Percentiles rank a stretch among this genome's conserved stretches.
Conservation (phyloP, 352 stramenopile species). For the Globisporangium heterothallicum region DNA sequence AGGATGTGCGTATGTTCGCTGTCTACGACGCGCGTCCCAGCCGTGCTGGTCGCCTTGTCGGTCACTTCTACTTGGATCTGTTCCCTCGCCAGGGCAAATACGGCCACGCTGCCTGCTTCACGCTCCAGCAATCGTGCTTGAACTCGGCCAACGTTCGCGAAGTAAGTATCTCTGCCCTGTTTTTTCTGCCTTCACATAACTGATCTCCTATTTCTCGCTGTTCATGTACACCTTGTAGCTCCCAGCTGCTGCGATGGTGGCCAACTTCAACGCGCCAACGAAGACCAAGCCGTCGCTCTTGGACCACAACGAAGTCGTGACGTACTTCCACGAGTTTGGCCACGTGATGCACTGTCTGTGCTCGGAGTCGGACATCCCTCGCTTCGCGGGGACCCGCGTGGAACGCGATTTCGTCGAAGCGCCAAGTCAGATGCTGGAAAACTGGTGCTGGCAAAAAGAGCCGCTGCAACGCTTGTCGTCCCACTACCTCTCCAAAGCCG, state of each 20-base stretch:
- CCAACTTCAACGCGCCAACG: slow-evolving; percentile 83
- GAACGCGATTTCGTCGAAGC: slow-evolving; percentile 89
- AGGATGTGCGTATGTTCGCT: slow-evolving; percentile 83
- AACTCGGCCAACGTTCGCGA: slow-evolving; percentile 56
- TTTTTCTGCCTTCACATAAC: background rate
- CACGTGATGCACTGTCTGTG: slow-evolving; percentile 90
- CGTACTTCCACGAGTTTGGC: slow-evolving; percentile 88
- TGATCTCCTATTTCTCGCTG: slow-evolving; percentile 11
- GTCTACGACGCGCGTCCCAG: slow-evolving; percentile 66
- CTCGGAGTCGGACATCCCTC: slow-evolving; percentile 70
- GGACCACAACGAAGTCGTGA: slow-evolving; percentile 82
- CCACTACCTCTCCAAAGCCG: slow-evolving; percentile 72
- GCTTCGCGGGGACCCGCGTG: slow-evolving; percentile 71
- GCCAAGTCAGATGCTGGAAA: slow-evolving; percentile 90
- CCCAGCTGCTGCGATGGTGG: slow-evolving; percentile 85
- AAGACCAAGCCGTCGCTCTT: slow-evolving; percentile 77
- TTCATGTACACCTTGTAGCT: slow-evolving; percentile 16
- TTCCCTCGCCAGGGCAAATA: slow-evolving; percentile 86
- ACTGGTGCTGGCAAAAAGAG: slow-evolving; percentile 88
- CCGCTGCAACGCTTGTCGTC: slow-evolving; percentile 80
- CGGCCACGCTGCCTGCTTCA: slow-evolving; percentile 86
- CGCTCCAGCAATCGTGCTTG: slow-evolving; percentile 73
- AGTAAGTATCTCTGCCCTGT: slow-evolving; percentile 6
- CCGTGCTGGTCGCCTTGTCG: slow-evolving; percentile 54
- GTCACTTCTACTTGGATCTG: slow-evolving; percentile 87